A percentile compares a stretch with the other conserved stretches of the same genome.
Conservation (phyloP, 176 grass and related monocot genomes). For the Paspalum notatum region DNA sequence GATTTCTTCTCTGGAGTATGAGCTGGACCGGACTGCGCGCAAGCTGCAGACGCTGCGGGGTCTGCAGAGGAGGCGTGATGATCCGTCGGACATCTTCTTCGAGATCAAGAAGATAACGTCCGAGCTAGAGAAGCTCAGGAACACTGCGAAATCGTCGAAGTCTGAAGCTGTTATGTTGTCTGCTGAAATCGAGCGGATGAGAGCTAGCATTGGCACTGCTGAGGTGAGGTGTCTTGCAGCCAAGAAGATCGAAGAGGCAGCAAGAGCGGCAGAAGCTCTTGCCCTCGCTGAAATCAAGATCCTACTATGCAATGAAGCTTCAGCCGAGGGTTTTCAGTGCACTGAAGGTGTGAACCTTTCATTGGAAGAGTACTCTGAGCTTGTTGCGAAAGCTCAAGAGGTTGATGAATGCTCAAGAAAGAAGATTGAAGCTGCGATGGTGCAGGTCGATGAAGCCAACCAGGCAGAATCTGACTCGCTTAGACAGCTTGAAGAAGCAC, state of each 20-base stretch:
- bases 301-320: constrained; percentile 59
- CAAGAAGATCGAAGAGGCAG: constrained; percentile 78
- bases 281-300: constrained; percentile 76
- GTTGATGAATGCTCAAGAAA: constrained; percentile 59
- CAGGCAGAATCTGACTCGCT: constrained; percentile 49
- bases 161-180: constrained; percentile 57
- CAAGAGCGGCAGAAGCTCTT: constrained; percentile 76
- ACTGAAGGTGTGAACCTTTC: constrained; percentile 53
- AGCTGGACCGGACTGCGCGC: constrained; percentile 50
- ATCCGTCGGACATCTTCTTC: constrained; percentile 40
- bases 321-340: constrained; percentile 29
- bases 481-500: constrained; percentile 63
- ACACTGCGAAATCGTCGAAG: constrained; percentile 44
- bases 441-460: constrained; percentile 57
- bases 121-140: constrained; percentile 69
- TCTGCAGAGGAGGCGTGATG: constrained; percentile 41
- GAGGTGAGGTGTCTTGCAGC: constrained; percentile 72
- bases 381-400: constrained; percentile 61
- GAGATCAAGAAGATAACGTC: constrained; percentile 74
- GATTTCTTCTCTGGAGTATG: constrained; percentile 62
- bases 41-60: constrained; percentile 53
- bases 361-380: constrained; percentile 63
- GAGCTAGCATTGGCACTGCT: constrained; percentile 66
- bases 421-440: constrained; percentile 62
- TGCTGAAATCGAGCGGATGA: constrained; percentile 75